Evolutionary conservation across 2,329 filamentous ascomycete genomes (phyloP).

Genomic region (Aspergillus pseudonomiae): DNA sequence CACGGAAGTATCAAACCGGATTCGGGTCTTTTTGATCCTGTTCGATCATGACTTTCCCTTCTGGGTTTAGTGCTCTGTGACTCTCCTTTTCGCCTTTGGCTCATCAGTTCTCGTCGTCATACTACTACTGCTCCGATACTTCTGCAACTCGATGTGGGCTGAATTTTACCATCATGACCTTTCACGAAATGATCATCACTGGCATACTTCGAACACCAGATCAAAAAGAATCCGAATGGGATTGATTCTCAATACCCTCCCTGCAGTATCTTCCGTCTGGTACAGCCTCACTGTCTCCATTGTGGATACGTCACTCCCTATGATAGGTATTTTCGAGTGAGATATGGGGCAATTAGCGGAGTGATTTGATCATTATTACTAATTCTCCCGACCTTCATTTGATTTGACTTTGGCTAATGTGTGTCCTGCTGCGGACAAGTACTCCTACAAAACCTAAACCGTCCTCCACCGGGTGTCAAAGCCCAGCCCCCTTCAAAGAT

Average conservation of each 20-base stretch:
- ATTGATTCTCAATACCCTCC: background rate
- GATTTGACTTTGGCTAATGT: conserved; percentile 1
- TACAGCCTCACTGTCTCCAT: background rate
- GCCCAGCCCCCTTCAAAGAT: background rate
- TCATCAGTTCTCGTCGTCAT: background rate
- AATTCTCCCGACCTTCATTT: background rate
- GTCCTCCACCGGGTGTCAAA: background rate
- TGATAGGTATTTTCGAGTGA: background rate
- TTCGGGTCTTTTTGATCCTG: background rate
- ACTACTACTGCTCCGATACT: background rate
- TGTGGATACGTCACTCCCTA: background rate
- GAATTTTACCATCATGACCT: background rate
- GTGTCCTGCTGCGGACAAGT: background rate
- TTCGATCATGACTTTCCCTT: background rate
- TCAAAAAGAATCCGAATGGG: background rate
- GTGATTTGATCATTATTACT: background rate
- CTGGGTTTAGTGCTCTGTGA: background rate
- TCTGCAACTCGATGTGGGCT: background rate
- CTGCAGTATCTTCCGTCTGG: background rate
- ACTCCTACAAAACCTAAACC: background rate
- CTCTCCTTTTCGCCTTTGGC: background rate
- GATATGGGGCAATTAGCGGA: background rate
- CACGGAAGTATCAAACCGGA: background rate
- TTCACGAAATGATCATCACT: background rate
- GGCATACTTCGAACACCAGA: background rate